Percentiles rank a stretch among this genome's conserved stretches.
These are phyloP conservation scores for Hymenoscyphus fructigenus DNA, from an alignment of 2,329 filamentous ascomycete genomes.

Conservation along the genomic window DNA sequence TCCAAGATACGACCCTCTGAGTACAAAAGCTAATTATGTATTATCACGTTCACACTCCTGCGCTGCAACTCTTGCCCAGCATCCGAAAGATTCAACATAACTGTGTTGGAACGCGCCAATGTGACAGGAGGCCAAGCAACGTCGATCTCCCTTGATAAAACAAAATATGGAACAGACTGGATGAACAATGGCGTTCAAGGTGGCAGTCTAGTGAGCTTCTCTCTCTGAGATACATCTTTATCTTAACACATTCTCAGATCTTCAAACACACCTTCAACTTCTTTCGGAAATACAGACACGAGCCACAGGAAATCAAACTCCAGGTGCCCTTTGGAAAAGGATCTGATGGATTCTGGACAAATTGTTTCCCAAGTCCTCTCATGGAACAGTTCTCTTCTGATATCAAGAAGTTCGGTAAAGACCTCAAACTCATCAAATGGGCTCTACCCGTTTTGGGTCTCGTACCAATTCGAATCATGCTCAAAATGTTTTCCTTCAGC, in stretches of 20 bases:
- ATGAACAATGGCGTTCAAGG: conserved; percentile 65
- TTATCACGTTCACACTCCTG: conserved; percentile 51
- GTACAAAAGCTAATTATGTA: not conserved
- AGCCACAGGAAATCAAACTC: conserved; percentile 57
- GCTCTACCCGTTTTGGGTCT: conserved; percentile 61
- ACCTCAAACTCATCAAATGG: conserved; percentile 57
- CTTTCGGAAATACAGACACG: conserved; percentile 56
- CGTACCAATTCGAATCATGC: conserved; percentile 62
- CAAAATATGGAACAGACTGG: conserved; percentile 57
- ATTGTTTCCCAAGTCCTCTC: conserved; percentile 61
- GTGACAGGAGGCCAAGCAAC: conserved; percentile 62
- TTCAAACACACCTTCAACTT: conserved; percentile 68
- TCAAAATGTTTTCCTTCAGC: conserved; percentile 67
- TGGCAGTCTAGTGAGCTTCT: conserved; percentile 47
- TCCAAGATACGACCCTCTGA: no score
- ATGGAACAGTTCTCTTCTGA: conserved; percentile 55
- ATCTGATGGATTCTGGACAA: conserved; percentile 61
- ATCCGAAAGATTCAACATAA: conserved; percentile 66
- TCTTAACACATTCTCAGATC: conserved; percentile 44
- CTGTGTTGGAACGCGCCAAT: conserved; percentile 57
- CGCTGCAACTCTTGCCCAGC: conserved; percentile 64
- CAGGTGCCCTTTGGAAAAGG: conserved; percentile 65
- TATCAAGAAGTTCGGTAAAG: conserved; percentile 54
- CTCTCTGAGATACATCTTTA: not conserved
- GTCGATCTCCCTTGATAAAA: conserved; percentile 56